A percentile compares a stretch with the other conserved stretches of the same genome.
These are phyloP conservation scores for Bryopsis sp. DNA, from an alignment of 139 green algal species.

Conservation along the genomic window DNA sequence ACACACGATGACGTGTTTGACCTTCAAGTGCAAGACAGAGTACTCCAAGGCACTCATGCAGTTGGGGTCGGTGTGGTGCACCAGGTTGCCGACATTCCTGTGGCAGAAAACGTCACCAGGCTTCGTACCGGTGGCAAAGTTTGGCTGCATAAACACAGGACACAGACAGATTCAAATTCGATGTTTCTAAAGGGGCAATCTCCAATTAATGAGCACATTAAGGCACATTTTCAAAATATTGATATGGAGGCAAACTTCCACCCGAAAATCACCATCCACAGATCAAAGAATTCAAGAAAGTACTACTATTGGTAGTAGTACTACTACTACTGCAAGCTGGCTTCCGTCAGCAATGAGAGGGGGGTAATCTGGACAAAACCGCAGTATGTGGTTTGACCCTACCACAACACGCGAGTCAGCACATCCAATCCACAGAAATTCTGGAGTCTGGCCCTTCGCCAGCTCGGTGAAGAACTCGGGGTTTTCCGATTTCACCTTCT, in stretches of 20 bases:
- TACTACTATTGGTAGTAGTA: too few relatives aligned
- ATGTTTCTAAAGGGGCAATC: neutral
- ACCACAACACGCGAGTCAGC: constrained; percentile 55
- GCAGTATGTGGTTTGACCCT: neutral
- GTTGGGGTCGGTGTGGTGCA: constrained; percentile 72
- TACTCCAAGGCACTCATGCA: constrained; percentile 68
- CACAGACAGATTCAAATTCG: neutral
- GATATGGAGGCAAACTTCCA: neutral
- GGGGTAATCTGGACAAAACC: too few relatives aligned
- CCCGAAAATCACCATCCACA: neutral
- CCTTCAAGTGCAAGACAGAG: constrained; percentile 56
- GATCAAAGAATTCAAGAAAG: neutral
- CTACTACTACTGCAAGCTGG: neutral
- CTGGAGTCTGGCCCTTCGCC: constrained; percentile 40
- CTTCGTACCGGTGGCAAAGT: constrained; percentile 53
- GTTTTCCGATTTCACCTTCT: constrained; percentile 17
- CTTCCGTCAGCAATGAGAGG: too few relatives aligned
- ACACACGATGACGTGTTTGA: constrained; percentile 72
- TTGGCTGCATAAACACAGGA: constrained; percentile 32
- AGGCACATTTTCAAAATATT: neutral
- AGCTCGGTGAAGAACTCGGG: constrained; percentile 36
- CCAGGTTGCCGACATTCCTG: constrained; percentile 78
- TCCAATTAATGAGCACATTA: neutral
- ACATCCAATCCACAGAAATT: constrained; percentile 82
- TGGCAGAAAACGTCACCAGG: constrained; percentile 74